Evolutionary conservation across 768 basidiomycete species (phyloP).

Genomic region (Kwoniella heveanensis): DNA sequence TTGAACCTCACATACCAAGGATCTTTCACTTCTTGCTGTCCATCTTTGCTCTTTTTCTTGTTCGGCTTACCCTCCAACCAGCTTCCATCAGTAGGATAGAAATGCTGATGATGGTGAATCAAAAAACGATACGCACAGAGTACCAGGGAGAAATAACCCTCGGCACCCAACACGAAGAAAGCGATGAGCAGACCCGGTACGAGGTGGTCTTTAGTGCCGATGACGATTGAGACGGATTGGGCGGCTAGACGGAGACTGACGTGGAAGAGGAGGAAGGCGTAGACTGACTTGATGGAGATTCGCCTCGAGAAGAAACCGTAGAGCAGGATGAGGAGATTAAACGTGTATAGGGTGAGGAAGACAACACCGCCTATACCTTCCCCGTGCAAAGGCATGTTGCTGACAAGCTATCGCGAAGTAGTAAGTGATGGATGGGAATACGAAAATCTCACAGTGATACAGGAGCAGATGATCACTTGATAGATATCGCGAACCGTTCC

Average conservation of each 20-base stretch:
- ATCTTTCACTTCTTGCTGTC: conserved; percentile 7
- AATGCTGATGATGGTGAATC: conserved; percentile 31
- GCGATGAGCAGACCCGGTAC: conserved; percentile 31
- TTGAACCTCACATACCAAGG: conserved; percentile 15
- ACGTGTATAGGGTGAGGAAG: conserved; percentile 26
- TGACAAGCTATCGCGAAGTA: neutral
- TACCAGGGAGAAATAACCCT: conserved; percentile 38
- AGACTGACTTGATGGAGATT: conserved; percentile 31
- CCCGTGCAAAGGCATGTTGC: conserved; percentile 13
- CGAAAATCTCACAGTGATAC: no score
- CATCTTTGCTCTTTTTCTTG: conserved; percentile 16
- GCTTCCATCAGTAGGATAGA: conserved; percentile 18
- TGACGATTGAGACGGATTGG: conserved; percentile 27
- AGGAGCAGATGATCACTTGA: no score
- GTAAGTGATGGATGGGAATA: no score
- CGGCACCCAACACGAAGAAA: conserved; percentile 35
- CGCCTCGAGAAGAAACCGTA: conserved; percentile 23
- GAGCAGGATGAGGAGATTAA: conserved; percentile 27
- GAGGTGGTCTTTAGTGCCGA: conserved; percentile 28
- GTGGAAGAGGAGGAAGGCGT: conserved; percentile 36
- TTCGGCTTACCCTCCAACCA: conserved; percentile 27
- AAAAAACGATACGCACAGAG: conserved; percentile 35
- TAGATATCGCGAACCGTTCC: no score
- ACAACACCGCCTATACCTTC: conserved; percentile 27
- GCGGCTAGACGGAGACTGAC: conserved; percentile 30